Evolutionary conservation across 2,329 filamentous ascomycete genomes (phyloP), one percentile per base, ranked within the genome.

Genomic region (Phaeophleospora eucalypticola): DNA sequence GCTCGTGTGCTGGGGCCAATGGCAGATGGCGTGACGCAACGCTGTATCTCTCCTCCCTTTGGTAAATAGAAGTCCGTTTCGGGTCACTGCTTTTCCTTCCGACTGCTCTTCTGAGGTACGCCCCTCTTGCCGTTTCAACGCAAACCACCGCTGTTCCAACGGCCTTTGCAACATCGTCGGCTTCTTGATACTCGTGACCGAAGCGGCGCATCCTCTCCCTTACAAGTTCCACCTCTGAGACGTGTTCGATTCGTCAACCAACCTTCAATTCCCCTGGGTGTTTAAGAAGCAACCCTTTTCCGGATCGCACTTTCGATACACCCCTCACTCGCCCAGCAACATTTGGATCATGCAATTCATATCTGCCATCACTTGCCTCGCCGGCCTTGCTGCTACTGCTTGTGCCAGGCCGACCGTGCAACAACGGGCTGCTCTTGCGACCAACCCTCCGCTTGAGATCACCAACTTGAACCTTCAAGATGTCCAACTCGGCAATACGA

Each of bases 401-500:
- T 41, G n/a, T 32, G 17, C 39, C 21, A 18, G 14, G 10, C 27
- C 24, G 12, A 15, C 20, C 4, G 39, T 32, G 21, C 14, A 27
- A 16, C 19, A 20, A 17, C 27, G 39, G 17, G 43, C 47, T n/a
- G 48, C 36, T 15, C 42, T 47, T 27, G 41, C 54, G 35, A 36
- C 50, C 10, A 49, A 48, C 32, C 38, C 47, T 8, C 41, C 45
- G 19, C 36, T 62, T 21, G 43, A 61, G 32, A 44, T 61, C 51
- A 57, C 39, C 29, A 45, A 52, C 27, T 43, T 58, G 32, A 44
- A 41, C 7, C 37, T 60, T 35, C 47, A 49, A 15, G 47, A 55
- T 36, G 40, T 50, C 24, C 18, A 46, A 10, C 42, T 34, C 18
- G 56, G 46, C 34, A 61, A 60, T 39, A 57, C 56, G 12, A 52